A percentile compares a stretch with the other conserved stretches of the same genome.
Conservation (phyloP, 441 rosid genomes). For the Croton setiger region DNA sequence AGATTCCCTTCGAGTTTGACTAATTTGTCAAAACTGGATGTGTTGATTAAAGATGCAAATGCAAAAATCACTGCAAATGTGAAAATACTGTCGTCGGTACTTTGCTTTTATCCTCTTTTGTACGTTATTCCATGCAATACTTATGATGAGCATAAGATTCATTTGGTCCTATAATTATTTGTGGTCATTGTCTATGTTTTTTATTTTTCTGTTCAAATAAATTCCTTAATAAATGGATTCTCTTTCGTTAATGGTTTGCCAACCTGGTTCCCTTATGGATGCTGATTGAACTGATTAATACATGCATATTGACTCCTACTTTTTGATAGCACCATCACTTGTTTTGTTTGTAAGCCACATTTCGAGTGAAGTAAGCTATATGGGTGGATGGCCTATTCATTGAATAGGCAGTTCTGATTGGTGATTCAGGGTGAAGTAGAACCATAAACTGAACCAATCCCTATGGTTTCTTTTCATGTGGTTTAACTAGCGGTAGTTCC, state of each 20-base stretch:
- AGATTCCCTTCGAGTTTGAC: slow-evolving; percentile 72
- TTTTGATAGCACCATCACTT: background rate
- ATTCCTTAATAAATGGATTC: background rate
- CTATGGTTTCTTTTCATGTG: no score
- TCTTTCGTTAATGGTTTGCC: background rate
- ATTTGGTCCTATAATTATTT: background rate
- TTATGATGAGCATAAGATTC: background rate
- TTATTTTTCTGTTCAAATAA: background rate
- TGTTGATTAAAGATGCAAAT: slow-evolving; percentile 59
- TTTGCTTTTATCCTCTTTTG: background rate
- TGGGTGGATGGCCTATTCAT: background rate
- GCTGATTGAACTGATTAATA: background rate
- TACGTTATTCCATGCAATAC: background rate
- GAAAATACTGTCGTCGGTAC: slow-evolving; percentile 70
- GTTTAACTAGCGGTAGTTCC: no score
- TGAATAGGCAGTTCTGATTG: no score
- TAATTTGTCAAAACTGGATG: slow-evolving; percentile 69
- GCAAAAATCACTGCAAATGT: slow-evolving; percentile 55
- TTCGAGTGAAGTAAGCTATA: background rate
- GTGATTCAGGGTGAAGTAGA: no score
- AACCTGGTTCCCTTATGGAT: background rate
- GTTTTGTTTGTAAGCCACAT: background rate
- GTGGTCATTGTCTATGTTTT: background rate
- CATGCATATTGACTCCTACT: background rate
- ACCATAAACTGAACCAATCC: no score